Percentiles rank a stretch among this genome's conserved stretches.
phyloP scores from a whole-genome alignment of 768 basidiomycete genomes.

The Russula brevipes region DNA sequence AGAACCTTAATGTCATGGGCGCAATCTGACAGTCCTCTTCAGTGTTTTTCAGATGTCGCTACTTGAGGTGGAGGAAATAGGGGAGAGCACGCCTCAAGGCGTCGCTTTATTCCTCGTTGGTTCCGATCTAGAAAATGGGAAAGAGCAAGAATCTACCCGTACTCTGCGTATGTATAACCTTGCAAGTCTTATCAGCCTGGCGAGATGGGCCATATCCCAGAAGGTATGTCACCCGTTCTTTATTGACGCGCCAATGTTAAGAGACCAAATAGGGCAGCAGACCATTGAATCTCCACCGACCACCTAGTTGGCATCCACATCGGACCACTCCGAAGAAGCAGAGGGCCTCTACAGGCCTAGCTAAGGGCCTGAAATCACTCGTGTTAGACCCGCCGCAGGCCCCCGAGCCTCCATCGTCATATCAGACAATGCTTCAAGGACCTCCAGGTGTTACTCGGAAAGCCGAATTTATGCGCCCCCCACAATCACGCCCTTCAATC shows the following conservation, averaged over 20 bases:
- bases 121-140: conserved; percentile 48
- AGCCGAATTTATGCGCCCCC: neutral
- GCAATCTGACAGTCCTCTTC: neutral
- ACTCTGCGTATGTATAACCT: conserved; percentile 80
- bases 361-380: conserved; percentile 59
- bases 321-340: conserved; percentile 44
- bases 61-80: conserved; percentile 57
- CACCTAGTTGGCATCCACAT: conserved; percentile 48
- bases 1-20: neutral
- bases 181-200: conserved; percentile 65
- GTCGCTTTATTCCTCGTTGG: conserved; percentile 75
- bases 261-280: conserved; percentile 42
- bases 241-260: neutral
- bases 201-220: conserved; percentile 65
- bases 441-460: neutral
- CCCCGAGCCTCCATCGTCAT: conserved; percentile 27
- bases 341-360: conserved; percentile 52
- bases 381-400: conserved; percentile 39
- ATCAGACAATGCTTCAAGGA: neutral
- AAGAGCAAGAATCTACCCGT: conserved; percentile 52
- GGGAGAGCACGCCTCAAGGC: conserved; percentile 58
- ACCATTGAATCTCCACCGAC: conserved; percentile 55
- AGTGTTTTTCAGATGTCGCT: conserved; percentile 77
- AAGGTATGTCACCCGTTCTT: conserved; percentile 42
- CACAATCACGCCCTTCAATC: neutral